These are phyloP conservation scores for Neonectria ditissima DNA, from an alignment of 2,329 filamentous ascomycete species.

Conservation along the genomic window DNA sequence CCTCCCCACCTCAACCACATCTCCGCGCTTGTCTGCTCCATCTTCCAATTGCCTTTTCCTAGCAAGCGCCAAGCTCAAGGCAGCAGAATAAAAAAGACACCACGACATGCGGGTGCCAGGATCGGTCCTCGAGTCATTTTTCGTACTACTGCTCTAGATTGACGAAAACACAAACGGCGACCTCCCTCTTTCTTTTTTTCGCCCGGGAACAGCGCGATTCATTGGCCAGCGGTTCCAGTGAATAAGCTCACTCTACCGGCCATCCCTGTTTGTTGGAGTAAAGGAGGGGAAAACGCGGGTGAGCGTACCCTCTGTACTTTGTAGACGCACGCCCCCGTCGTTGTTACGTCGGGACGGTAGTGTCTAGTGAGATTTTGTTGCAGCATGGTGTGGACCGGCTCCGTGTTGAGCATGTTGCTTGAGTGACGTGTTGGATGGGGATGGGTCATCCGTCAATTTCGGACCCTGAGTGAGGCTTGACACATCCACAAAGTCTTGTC, in stretches of 20 bases:
- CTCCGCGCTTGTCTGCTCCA: neutral
- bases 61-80: constrained; percentile 31
- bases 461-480: constrained; percentile 8
- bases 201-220: neutral
- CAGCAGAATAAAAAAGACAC: constrained; percentile 33
- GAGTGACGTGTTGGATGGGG: too few species aligned
- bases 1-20: constrained; percentile 8
- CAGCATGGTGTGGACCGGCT: constrained; percentile 5
- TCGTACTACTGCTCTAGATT: constrained; percentile 1
- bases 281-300: constrained; percentile 6
- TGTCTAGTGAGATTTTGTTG: neutral
- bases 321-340: too few species aligned
- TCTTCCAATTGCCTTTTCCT: constrained; percentile 13
- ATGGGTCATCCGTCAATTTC: too few species aligned
- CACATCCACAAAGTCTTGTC: neutral
- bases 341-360: too few species aligned
- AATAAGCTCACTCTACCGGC: constrained; percentile 29
- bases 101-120: neutral
- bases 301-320: constrained; percentile 5
- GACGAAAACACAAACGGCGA: constrained; percentile 10
- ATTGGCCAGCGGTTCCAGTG: constrained; percentile 19
- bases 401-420: constrained; percentile 14
- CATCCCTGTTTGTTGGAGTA: constrained; percentile 21
- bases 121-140: constrained; percentile 15
- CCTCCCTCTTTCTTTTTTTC: neutral